A percentile compares a stretch with the other conserved stretches of the same genome.
Conservation (phyloP, 2,329 filamentous ascomycete genomes). For the Anisogramma anomala region DNA sequence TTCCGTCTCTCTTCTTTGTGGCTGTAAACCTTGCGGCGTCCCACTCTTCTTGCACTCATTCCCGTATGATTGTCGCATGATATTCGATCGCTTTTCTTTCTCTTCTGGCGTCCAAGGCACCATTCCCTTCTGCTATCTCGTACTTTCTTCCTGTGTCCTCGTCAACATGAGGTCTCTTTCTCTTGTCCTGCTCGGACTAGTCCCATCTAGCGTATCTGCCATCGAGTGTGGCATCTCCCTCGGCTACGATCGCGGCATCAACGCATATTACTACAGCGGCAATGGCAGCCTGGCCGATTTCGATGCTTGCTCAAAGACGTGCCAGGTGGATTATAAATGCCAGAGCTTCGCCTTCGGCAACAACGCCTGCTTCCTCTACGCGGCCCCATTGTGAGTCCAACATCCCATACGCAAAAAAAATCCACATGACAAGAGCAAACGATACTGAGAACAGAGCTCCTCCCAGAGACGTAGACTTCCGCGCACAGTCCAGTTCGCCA, state of each 20-base stretch:
- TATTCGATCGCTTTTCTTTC: too few species aligned
- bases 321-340: constrained; percentile 4
- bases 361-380: constrained; percentile 8
- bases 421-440: not conserved
- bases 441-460: not conserved
- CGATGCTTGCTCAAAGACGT: constrained; percentile 6
- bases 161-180: constrained; percentile 1
- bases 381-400: constrained; percentile 7
- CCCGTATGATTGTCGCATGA: too few species aligned
- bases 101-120: too few species aligned
- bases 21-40: too few species aligned
- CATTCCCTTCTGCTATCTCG: too few species aligned
- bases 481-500: constrained; percentile 8
- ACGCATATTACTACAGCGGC: constrained; percentile 12
- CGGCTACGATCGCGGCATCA: constrained; percentile 11
- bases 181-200: constrained; percentile 12
- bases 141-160: not conserved
- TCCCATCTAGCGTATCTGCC: not conserved
- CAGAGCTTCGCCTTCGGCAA: constrained; percentile 10
- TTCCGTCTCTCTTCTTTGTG: too few species aligned
- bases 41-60: too few species aligned
- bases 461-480: constrained; percentile 8
- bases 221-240: constrained; percentile 8
- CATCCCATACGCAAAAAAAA: not conserved
- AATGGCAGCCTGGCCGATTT: constrained; percentile 11